Evolutionary conservation across 1,139 yeast species (phyloP), one percentile per base, ranked within the genome.

Genomic region (Oligophagozyma castellii): DNA sequence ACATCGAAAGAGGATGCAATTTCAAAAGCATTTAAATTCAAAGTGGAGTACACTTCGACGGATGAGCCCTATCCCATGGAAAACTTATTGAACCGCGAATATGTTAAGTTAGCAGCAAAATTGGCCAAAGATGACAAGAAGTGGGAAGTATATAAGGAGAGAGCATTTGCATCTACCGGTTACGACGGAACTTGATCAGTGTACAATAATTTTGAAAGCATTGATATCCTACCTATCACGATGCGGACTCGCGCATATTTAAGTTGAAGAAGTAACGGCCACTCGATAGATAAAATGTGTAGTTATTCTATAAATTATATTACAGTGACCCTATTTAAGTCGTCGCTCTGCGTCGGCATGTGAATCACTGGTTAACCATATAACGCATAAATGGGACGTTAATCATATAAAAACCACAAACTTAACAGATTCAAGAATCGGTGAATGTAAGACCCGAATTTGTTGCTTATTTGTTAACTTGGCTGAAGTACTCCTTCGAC

Each of bases 31-130:
- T 76, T 79, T 40, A 56, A 48, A 5, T 79, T 61, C 45, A 70
- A 76, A 40, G 56, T 75, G 12, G 89, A 79, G 44, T 81, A 80
- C 43, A 57, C 71, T 3, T 77, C 92, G 0, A 73, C 72, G 35
- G 76, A 73, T 32, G 56, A 60, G 12, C 56, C 65, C 7, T 74
- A 71, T 42, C 51, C 57, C n/a, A 58, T 75, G 70, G 46, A 64
- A n/a, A 53, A 63, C 11, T 56, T 79, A 29, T 53, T 76, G 8
- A 83, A 73, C 3, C 54, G 58, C 12, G 73, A 70, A 40, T 78
- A 79, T 73, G 44, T 78, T 19, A 53, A 61, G 19, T 50, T 70
- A 23, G 83, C 76, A 2, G 59, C 73, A 32, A 56, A 56, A 25
- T 53, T 77, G 33, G 75, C 73, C 2, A 43, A 55, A 7, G 35